These are phyloP conservation scores for Lipomyces sp. DNA, from an alignment of 805 yeast species.

Conservation along the genomic window DNA sequence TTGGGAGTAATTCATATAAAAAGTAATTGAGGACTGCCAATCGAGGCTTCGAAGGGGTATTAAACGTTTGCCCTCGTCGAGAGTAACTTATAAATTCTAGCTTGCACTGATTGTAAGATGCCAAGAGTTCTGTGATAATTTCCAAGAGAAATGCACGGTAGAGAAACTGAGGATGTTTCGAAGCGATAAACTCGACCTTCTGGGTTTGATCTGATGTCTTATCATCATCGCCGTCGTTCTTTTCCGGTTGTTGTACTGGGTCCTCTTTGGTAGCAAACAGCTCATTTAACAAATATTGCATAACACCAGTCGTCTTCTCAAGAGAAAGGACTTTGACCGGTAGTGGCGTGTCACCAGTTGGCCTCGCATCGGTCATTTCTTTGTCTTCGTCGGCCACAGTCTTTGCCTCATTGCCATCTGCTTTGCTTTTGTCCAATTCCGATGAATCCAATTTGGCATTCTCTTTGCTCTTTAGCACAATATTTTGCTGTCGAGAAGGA, in stretches of 20 bases:
- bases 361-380: conserved; percentile 43
- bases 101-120: conserved; percentile 80
- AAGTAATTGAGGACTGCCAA: conserved; percentile 77
- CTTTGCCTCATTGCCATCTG: conserved; percentile 5
- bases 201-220: conserved; percentile 16
- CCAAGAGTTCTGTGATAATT: conserved; percentile 68
- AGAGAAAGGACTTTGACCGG: conserved; percentile 22
- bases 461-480: conserved; percentile 23
- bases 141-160: conserved; percentile 73
- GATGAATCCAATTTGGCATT: neutral
- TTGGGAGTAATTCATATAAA: conserved; percentile 71
- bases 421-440: conserved; percentile 12
- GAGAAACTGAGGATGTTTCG: conserved; percentile 59
- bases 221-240: neutral
- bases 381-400: conserved; percentile 33
- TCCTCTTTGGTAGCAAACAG: conserved; percentile 56
- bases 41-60: conserved; percentile 59
- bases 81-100: conserved; percentile 81
- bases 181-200: conserved; percentile 36
- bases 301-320: conserved; percentile 57
- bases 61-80: conserved; percentile 44
- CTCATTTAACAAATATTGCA: conserved; percentile 67
- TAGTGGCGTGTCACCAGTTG: conserved; percentile 40
- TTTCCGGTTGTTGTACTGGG: conserved; percentile 13
- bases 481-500: conserved; percentile 26